phyloP scores from a whole-genome alignment of 2,329 filamentous ascomycete species.

The Aspergillus viridinutans region DNA sequence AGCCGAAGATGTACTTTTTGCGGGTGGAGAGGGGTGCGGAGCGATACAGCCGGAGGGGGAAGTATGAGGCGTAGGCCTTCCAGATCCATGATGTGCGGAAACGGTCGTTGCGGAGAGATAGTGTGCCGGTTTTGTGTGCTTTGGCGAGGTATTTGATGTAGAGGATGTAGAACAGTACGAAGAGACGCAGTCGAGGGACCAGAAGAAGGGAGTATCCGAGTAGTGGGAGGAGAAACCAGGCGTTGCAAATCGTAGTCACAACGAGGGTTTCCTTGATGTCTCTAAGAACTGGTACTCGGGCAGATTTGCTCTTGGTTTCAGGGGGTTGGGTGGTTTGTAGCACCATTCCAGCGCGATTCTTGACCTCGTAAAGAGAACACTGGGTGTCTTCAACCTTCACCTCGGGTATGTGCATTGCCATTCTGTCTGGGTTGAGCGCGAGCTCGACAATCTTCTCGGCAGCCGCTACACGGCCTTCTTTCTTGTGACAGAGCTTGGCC shows the following conservation, averaged over 20 bases:
- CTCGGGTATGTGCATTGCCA: slow-evolving; percentile 14
- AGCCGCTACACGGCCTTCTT: slow-evolving; percentile 16
- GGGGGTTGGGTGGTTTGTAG: slow-evolving; percentile 5
- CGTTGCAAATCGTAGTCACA: slow-evolving; percentile 13
- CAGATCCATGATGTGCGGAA: slow-evolving; percentile 67
- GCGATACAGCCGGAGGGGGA: slow-evolving; percentile 74
- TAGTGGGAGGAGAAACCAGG: slow-evolving; percentile 49
- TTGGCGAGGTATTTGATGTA: slow-evolving; percentile 66
- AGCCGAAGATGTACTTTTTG: slow-evolving; percentile 82
- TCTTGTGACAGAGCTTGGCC: slow-evolving; percentile 16
- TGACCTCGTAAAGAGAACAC: slow-evolving; percentile 9
- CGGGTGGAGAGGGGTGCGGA: slow-evolving; percentile 68
- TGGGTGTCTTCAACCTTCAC: slow-evolving; percentile 5
- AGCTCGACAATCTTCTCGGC: slow-evolving; percentile 20
- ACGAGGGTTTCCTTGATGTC: slow-evolving; percentile 10
- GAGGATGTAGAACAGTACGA: slow-evolving; percentile 64
- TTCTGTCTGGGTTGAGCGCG: slow-evolving; percentile 13
- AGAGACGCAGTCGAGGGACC: slow-evolving; percentile 74
- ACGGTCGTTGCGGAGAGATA: slow-evolving; percentile 66
- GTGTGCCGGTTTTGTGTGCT: slow-evolving; percentile 63
- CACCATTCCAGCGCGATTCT: slow-evolving; percentile 10
- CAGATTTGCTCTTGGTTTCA: not conserved
- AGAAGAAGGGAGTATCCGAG: slow-evolving; percentile 78
- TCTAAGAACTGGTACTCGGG: slow-evolving; percentile 2
- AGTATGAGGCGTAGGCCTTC: slow-evolving; percentile 79